Percentiles rank a stretch among this genome's conserved stretches.
Conservation (phyloP, 257 asterid genomes). For the Solanum habrochaites region DNA sequence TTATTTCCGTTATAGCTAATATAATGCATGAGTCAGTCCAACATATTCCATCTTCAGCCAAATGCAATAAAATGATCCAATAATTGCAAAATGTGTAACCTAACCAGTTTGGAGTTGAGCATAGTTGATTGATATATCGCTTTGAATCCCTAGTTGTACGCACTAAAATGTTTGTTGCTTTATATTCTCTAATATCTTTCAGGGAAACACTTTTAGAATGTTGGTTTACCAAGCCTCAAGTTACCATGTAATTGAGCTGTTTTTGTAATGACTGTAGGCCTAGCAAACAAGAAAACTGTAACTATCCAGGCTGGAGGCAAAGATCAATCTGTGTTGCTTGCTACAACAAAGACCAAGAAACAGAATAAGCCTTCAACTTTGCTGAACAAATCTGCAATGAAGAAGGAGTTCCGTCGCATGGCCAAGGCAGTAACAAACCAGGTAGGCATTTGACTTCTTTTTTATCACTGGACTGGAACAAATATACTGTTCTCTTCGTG, state of each 20-base stretch:
- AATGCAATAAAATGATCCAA: neutral
- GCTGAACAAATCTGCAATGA: slow-evolving; percentile 64
- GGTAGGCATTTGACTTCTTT: slow-evolving; percentile 22
- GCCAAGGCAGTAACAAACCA: slow-evolving; percentile 87
- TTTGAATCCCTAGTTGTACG: neutral
- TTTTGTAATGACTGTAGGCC: slow-evolving; percentile 23
- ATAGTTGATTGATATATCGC: neutral
- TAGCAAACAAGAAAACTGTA: slow-evolving; percentile 92
- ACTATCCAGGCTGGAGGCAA: slow-evolving; percentile 67
- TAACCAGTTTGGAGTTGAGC: neutral
- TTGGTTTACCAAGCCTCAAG: neutral
- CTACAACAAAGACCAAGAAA: slow-evolving; percentile 81
- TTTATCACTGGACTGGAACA: neutral
- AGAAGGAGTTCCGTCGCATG: slow-evolving; percentile 82
- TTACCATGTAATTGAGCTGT: neutral
- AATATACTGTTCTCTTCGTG: neutral
- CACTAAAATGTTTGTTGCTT: neutral
- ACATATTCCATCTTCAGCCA: neutral
- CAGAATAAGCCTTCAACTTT: slow-evolving; percentile 60
- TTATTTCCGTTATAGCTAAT: neutral
- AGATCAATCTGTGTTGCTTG: slow-evolving; percentile 71
- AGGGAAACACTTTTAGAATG: neutral
- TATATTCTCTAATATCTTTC: neutral
- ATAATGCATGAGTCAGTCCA: neutral
- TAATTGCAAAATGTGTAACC: neutral